Percentiles rank a stretch among this genome's conserved stretches.
These are phyloP conservation scores for Scenedesmus sp. DNA, from an alignment of 163 green algal genomes.

Conservation along the genomic window DNA sequence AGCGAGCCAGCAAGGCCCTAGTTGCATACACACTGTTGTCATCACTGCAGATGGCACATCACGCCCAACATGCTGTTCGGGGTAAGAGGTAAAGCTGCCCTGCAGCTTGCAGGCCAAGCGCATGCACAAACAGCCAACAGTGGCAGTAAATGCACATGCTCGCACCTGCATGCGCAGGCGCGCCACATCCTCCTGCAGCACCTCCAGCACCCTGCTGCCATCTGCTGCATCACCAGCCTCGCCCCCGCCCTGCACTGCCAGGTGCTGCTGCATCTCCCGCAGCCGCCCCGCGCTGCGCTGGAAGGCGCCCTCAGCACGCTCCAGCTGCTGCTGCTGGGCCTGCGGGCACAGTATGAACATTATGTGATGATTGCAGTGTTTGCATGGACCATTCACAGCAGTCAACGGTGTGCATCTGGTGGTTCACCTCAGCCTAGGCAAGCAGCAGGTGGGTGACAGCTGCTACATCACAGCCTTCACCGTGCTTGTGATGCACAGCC, in stretches of 20 bases:
- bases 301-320: slow-evolving; percentile 60
- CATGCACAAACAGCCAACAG: neutral
- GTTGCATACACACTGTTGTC: neutral
- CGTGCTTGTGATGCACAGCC: neutral
- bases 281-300: slow-evolving; percentile 59
- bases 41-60: neutral
- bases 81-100: neutral
- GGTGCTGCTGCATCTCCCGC: slow-evolving; percentile 58
- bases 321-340: slow-evolving; percentile 62
- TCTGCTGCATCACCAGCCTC: neutral
- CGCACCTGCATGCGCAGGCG: slow-evolving; percentile 57
- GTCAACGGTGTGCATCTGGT: too few relatives aligned
- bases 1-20: neutral
- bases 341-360: slow-evolving; percentile 19
- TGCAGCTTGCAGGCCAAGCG: neutral
- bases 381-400: too few relatives aligned
- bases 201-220: slow-evolving; percentile 59
- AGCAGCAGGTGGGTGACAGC: neutral
- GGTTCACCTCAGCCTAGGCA: too few relatives aligned
- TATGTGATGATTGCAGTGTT: too few relatives aligned
- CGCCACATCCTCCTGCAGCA: slow-evolving; percentile 65
- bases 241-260: slow-evolving; percentile 4
- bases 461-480: neutral
- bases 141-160: neutral
- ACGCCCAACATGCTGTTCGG: neutral